These are phyloP conservation scores for Candida sojae DNA, from an alignment of 1,139 yeast species.

Conservation along the genomic window DNA sequence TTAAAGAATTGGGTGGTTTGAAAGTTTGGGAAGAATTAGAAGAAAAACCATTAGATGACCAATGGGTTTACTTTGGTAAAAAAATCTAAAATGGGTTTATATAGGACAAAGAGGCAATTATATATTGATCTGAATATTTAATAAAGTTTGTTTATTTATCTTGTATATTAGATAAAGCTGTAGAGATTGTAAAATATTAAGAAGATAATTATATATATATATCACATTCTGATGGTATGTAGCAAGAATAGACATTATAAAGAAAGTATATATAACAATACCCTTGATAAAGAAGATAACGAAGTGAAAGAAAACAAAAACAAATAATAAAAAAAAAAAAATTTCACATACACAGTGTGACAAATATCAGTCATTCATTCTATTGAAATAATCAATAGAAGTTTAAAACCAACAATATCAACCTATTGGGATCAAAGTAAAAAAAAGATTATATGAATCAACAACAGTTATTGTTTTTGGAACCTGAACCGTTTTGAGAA, in stretches of 20 bases:
- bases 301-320: background rate
- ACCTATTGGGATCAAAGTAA: background rate
- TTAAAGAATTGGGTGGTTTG: constrained; percentile 66
- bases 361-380: too few species aligned
- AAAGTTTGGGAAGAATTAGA: constrained; percentile 69
- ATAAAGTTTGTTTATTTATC: too few species aligned
- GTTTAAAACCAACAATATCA: too few species aligned
- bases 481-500: constrained; percentile 31
- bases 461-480: constrained; percentile 46
- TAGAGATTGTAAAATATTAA: background rate
- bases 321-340: background rate
- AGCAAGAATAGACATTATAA: background rate
- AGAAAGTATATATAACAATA: background rate
- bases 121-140: background rate
- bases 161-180: background rate
- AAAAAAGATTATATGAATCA: constrained; percentile 13
- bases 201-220: background rate
- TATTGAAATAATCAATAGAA: too few species aligned
- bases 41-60: constrained; percentile 70
- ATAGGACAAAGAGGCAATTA: background rate
- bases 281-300: background rate
- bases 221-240: constrained; percentile 2
- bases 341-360: too few species aligned
- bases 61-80: constrained; percentile 72
- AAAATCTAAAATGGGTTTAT: constrained; percentile 33